These are phyloP conservation scores for Artemisia princeps DNA, from an alignment of 140 eudicot genomes.

Conservation along the genomic window DNA sequence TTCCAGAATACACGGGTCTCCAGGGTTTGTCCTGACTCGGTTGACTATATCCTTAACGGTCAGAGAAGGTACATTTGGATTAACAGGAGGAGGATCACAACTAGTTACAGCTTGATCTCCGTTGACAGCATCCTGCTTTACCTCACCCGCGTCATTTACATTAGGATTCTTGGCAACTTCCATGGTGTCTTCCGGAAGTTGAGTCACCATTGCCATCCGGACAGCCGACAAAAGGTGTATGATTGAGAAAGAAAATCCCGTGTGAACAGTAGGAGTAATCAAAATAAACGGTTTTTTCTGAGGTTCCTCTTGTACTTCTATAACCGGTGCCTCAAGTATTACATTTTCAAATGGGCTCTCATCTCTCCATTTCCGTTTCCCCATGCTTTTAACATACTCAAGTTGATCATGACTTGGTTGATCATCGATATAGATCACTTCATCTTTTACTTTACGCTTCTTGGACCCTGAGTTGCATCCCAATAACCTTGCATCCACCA, in stretches of 20 bases:
- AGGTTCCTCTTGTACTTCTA: conserved; percentile 36
- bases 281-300: conserved; percentile 62
- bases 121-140: conserved; percentile 30
- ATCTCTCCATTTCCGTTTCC: conserved; percentile 49
- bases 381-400: conserved; percentile 34
- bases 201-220: conserved; percentile 73
- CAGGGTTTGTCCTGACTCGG: conserved; percentile 86
- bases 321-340: conserved; percentile 30
- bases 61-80: conserved; percentile 55
- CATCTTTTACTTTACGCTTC: conserved; percentile 59
- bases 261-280: conserved; percentile 79
- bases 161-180: not conserved
- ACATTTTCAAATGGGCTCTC: conserved; percentile 34
- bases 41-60: conserved; percentile 74
- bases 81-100: conserved; percentile 25
- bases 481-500: conserved; percentile 35
- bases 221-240: conserved; percentile 89
- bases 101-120: conserved; percentile 26
- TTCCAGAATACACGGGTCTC: conserved; percentile 92
- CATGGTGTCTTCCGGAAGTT: conserved; percentile 53
- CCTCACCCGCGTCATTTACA: conserved; percentile 24
- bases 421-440: conserved; percentile 36
- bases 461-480: conserved; percentile 48
- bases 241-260: conserved; percentile 81
- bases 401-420: conserved; percentile 37